Evolutionary conservation across 805 yeast species (phyloP), one percentile per base, ranked within the genome.

Genomic region (Teunomyces tritomae): DNA sequence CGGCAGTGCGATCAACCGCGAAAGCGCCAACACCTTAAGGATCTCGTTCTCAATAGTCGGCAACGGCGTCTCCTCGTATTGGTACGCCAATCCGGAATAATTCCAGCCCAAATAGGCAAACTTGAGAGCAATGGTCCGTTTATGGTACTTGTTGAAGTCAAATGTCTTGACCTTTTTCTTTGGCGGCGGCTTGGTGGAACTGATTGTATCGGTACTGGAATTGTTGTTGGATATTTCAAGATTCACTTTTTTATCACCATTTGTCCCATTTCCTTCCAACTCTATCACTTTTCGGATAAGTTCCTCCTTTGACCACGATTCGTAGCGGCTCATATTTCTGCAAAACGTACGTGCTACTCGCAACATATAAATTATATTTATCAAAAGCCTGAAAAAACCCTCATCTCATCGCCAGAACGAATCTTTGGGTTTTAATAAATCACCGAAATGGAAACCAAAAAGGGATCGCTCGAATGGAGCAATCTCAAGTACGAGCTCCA

Each of bases 41-140:
- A 94, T 77, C 34, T 76, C 78, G 27, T 82, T 83, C 59, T 94
- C 99, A 2, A 94, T 91, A 0, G 99, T 94, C 0, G 95, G 96
- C 7, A 88, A 68, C 1, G 85, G 85, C 0, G 94, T 86, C 3
- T 79, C 79, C 27, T 83, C 90, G 50, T 77, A 77, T 65, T 94
- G 98, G 41, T 80, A 70, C 0, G 96, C 96, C 20, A 94, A 71
- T 0, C 99, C 99, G 61, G 85, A 89, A 65, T 94, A 94, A 59
- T 86, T 80, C 97, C 97, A 92, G 1, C 99, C 99, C 43, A 88
- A 60, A 63, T 94, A 94, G 0, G 96, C 86, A 68, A 94, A 94
- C 51, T 80, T 73, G 28, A 94, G 59, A 0, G 96, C 98, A 10
- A 94, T 78, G 50, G 80, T 80, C 47, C 99, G 72, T 1, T 82